Evolutionary conservation across 176 grass and related monocot species (phyloP), one percentile per base, ranked within the genome.

Genomic region (Aegilops sharonensis): DNA sequence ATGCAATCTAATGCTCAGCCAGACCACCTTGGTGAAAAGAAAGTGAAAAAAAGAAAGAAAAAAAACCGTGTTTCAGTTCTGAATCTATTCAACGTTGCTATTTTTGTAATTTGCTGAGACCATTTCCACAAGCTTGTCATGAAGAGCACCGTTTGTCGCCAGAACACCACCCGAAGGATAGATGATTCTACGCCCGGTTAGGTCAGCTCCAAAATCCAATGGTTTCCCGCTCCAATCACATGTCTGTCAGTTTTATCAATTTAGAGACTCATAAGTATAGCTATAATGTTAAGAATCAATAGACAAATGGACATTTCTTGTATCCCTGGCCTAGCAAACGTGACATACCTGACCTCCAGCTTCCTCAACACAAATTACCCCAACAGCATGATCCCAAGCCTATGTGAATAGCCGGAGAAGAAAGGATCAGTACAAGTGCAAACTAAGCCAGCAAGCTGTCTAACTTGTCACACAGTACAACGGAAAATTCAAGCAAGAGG

Each of bases 311-410:
- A 48, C 15, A 80, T 84, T 77, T 76, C 67, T 13, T 21, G 4
- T 35, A 64, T 75, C 4, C 70, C 36, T 71, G 23, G 60, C 37
- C 64, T 66, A 60, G 25, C 31, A 87, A 78, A 23, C 35, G 15
- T 78, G 57, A 48, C 13, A 64, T 86, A 98, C 96, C 90, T 92
- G 70, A 20, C 96, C 96, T 14, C 93, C 93, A n/a, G 96, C 90
- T 94, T 98, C 96, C 54, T 92, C 81, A 69, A 95, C 92, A 84
- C 93, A 98, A 77, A 98, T 88, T 60, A 92, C 85, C 77, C 96
- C 96, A 80, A 92, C 93, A 88, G 92, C 91, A 75, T 98, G 96
- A 94, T 94, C 96, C 93, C 96, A 95, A 31, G 87, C 87, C 93
- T 95, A 54, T 8, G 61, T 64, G 45, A 21, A 87, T 18, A 81